phyloP scores from a whole-genome alignment of 148 eudicot species.

The Arbutus unedo region DNA sequence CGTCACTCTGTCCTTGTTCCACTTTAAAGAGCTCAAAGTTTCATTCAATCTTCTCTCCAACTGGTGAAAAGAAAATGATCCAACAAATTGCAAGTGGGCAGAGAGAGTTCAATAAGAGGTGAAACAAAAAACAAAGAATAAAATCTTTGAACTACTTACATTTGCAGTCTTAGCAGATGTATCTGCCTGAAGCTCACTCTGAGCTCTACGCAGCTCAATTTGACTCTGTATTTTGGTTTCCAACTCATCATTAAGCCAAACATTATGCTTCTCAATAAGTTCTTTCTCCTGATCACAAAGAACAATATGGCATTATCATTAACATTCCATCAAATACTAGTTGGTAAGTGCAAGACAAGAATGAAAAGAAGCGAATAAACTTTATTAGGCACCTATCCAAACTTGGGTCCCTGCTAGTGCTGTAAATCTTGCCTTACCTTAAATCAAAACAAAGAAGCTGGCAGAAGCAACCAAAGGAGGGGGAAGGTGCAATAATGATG shows the following conservation, averaged over 20 bases:
- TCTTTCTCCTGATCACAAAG: conserved; percentile 67
- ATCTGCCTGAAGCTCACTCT: conserved; percentile 76
- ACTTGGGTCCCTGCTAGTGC: neutral
- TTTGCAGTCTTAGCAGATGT: conserved; percentile 68
- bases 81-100: conserved; percentile 4
- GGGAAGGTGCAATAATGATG: neutral
- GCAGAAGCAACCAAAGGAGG: neutral
- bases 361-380: neutral
- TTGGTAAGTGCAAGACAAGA: neutral
- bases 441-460: neutral
- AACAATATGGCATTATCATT: neutral
- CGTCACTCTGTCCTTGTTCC: conserved; percentile 65
- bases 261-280: conserved; percentile 83
- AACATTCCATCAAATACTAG: neutral
- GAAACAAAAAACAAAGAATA: neutral
- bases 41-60: conserved; percentile 65
- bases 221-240: conserved; percentile 56
- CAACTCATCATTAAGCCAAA: conserved; percentile 89
- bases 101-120: neutral
- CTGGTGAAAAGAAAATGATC: conserved; percentile 22
- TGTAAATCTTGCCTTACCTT: neutral
- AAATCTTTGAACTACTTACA: conserved; percentile 31
- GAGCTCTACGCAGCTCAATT: conserved; percentile 53
- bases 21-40: conserved; percentile 55
- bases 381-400: neutral